These are phyloP conservation scores for Microdochium nivale DNA, from an alignment of 2,329 filamentous ascomycete genomes.

Conservation along the genomic window DNA sequence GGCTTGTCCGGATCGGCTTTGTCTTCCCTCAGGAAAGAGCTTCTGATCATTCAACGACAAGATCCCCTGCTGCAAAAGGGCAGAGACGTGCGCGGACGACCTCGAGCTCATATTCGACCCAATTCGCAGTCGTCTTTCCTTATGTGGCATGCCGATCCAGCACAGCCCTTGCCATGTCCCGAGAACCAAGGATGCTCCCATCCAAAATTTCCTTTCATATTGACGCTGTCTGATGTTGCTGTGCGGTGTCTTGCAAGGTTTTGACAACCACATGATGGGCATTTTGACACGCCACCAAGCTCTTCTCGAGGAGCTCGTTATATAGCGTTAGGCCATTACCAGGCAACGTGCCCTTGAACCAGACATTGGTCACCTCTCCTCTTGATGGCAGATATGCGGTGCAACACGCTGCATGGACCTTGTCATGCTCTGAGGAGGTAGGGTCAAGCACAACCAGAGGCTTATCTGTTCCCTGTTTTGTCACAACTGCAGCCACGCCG, in stretches of 20 bases:
- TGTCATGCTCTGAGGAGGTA: conserved; percentile 68
- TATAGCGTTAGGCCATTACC: conserved; percentile 31
- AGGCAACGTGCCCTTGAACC: conserved; percentile 69
- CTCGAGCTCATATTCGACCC: too few species aligned
- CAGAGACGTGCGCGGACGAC: too few species aligned
- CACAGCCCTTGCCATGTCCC: too few species aligned
- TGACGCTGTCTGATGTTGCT: conserved; percentile 10
- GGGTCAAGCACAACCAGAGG: conserved; percentile 66
- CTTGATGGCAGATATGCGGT: conserved; percentile 80
- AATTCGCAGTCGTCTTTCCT: too few species aligned
- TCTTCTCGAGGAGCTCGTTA: conserved; percentile 30
- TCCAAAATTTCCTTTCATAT: conserved; percentile 9
- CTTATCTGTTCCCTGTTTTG: conserved; percentile 21
- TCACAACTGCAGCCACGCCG: conserved; percentile 76
- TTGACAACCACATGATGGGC: conserved; percentile 32
- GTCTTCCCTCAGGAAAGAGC: too few species aligned
- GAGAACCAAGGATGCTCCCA: too few species aligned
- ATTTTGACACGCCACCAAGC: conserved; percentile 30
- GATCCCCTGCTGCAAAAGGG: too few species aligned
- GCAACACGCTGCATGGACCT: conserved; percentile 75
- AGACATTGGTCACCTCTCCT: conserved; percentile 90
- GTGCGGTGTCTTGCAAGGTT: conserved; percentile 27
- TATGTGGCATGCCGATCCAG: too few species aligned
- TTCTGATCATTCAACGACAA: too few species aligned
- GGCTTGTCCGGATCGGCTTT: too few species aligned